A percentile compares a stretch with the other conserved stretches of the same genome.
Conservation (phyloP, 768 basidiomycete species). For the Suillus clintonianus region DNA sequence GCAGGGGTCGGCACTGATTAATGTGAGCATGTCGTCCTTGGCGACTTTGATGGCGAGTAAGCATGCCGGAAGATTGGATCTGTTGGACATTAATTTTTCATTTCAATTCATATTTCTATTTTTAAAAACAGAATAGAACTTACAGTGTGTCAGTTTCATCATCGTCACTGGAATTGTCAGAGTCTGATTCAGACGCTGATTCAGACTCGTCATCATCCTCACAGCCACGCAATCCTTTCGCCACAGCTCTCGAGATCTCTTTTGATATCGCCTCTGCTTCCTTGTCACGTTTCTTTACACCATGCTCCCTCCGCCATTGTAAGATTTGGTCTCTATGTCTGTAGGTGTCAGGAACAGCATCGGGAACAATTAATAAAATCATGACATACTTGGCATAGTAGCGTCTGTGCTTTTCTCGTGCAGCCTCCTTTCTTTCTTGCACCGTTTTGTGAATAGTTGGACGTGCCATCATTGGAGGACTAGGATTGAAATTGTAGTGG, state of each 20-base stretch:
- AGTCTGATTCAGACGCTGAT: too few species aligned
- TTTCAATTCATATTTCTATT: neutral
- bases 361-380: neutral
- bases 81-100: neutral
- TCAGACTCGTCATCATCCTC: neutral
- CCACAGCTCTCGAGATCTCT: neutral
- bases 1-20: neutral
- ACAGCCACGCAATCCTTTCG: neutral
- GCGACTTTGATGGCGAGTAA: neutral
- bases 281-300: neutral
- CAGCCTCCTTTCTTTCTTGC: neutral
- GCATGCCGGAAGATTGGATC: neutral
- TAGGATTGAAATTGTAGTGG: neutral
- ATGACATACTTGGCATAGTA: neutral
- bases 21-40: neutral
- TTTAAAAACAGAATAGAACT: neutral
- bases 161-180: neutral
- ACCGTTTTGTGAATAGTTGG: neutral
- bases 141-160: neutral
- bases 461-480: neutral
- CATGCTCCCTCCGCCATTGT: neutral
- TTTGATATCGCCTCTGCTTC: neutral
- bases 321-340: neutral
- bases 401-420: neutral
- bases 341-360: neutral